phyloP scores from a whole-genome alignment of 306 rosid species.

The Cucurbita maxima region DNA sequence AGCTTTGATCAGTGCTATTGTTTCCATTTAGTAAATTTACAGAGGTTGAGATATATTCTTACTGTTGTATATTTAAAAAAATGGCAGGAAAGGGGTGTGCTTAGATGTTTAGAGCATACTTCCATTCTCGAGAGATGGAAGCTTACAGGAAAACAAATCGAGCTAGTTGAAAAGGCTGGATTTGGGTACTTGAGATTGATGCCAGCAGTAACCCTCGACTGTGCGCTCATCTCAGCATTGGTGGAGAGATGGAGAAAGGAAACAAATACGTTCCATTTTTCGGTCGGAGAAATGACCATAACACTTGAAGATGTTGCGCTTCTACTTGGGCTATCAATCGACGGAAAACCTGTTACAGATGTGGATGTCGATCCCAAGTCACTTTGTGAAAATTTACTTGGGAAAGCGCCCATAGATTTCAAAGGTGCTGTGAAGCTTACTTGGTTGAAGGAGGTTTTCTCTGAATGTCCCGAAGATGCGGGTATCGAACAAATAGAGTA shows the following conservation, averaged over 20 bases:
- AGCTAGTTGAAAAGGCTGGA: slow-evolving; percentile 77
- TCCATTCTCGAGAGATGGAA: slow-evolving; percentile 92
- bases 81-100: slow-evolving; percentile 79
- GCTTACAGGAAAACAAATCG: slow-evolving; percentile 53
- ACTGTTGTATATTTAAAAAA: background rate
- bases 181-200: slow-evolving; percentile 59
- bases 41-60: background rate
- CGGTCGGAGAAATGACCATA: slow-evolving; percentile 76
- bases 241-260: slow-evolving; percentile 97
- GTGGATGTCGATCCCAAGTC: slow-evolving; percentile 39
- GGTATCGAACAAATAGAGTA: slow-evolving; percentile 37
- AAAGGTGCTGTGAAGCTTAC: slow-evolving; percentile 92
- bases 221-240: slow-evolving; percentile 76
- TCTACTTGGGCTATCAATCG: slow-evolving; percentile 63
- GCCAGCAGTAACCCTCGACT: slow-evolving; percentile 78
- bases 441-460: slow-evolving; percentile 80
- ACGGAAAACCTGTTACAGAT: slow-evolving; percentile 81
- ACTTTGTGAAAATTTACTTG: slow-evolving; percentile 64
- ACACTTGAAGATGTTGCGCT: slow-evolving; percentile 87
- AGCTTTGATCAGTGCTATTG: background rate
- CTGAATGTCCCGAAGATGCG: slow-evolving; percentile 67
- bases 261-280: slow-evolving; percentile 82
- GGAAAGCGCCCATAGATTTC: slow-evolving; percentile 70
- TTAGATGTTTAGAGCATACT: slow-evolving; percentile 89
- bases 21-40: background rate